Evolutionary conservation across 2,329 filamentous ascomycete genomes (phyloP).

Genomic region (Pestalotiopsis sp.): DNA sequence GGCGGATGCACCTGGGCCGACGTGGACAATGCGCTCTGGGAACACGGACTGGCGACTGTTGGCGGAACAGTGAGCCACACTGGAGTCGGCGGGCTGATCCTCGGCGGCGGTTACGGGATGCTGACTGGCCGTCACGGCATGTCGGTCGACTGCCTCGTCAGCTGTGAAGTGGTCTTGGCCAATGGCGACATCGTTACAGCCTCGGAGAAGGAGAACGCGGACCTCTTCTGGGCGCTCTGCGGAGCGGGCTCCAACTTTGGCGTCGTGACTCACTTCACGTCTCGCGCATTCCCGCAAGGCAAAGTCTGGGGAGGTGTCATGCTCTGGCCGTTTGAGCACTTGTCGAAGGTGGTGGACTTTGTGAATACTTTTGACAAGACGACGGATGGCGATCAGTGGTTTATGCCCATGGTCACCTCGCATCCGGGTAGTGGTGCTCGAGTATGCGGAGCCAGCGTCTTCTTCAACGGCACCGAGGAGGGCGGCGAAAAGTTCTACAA

Average conservation of each 20-base stretch:
- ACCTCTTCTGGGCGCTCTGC: slow-evolving; percentile 43
- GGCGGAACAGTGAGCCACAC: slow-evolving; percentile 66
- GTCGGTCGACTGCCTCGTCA: slow-evolving; percentile 42
- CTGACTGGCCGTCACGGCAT: slow-evolving; percentile 57
- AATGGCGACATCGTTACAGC: slow-evolving; percentile 37
- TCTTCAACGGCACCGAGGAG: slow-evolving; percentile 39
- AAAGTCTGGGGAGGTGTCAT: slow-evolving; percentile 33
- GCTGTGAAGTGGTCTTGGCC: slow-evolving; percentile 41
- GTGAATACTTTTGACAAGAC: slow-evolving; percentile 29
- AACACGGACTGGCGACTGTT: slow-evolving; percentile 57
- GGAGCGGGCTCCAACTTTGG: slow-evolving; percentile 46
- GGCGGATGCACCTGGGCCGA: slow-evolving; percentile 58
- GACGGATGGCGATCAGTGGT: slow-evolving; percentile 21
- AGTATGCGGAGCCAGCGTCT: slow-evolving; percentile 30
- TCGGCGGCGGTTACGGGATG: slow-evolving; percentile 62
- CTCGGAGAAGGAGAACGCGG: slow-evolving; percentile 44
- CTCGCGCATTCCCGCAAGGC: slow-evolving; percentile 31
- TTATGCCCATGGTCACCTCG: slow-evolving; percentile 17
- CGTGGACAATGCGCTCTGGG: slow-evolving; percentile 52
- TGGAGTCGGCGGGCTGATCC: slow-evolving; percentile 59
- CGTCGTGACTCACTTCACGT: slow-evolving; percentile 41
- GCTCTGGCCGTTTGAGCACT: slow-evolving; percentile 27
- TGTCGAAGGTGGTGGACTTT: slow-evolving; percentile 32
- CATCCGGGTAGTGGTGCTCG: slow-evolving; percentile 31
- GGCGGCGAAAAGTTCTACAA: slow-evolving; percentile 38